Base-by-base conservation (phyloP, 805 yeast species). In the Ogataea trehaloabstinens region DNA sequence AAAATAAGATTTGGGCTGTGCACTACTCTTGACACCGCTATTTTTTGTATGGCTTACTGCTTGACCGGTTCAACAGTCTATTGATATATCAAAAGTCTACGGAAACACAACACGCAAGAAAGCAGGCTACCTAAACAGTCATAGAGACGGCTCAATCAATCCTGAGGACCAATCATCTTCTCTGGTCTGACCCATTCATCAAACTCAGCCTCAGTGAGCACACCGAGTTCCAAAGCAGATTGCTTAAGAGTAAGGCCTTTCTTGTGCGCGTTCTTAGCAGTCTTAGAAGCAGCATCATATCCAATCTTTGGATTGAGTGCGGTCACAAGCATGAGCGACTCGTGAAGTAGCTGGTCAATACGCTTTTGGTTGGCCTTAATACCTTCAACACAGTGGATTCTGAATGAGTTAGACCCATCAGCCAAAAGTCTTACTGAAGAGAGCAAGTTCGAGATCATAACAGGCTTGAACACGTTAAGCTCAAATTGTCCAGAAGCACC, bases 401-500 rank as follows among this genome's bases (percentile, higher is more conserved):
- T 84, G 84, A 93, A 93, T 15, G 98, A 90, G 63, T 80, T 73
- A 47, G 80, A 68, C 50, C 93, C 96, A 58, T 93, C 98, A 38
- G 91, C 93, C 52, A 93, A 69, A 57, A 93, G 76, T 68, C 96
- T 82, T 53, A 90, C 72, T 11, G 96, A 88, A 45, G 85, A 76
- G 58, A 93, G 76, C 66, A 93, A 75, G 80, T 91, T 93, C 45
- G 90, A 75, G 60, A 87, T 88, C 86, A 93, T 70, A 37, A 93
- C 88, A 36, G 99, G 99, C 77, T 93, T 93, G 83, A 88, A 93
- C 31, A 90, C 99, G 67, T 93, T 93, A 66, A 93, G 80, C 75
- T 93, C 99, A 56, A 93, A 93, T 73, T 93, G 99, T 56, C 99
- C 99, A 28, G 95, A 86, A 27, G 99, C 97, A 61, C 99, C 99